These are phyloP conservation scores for Xylaria sp. DNA, from an alignment of 2,329 filamentous ascomycete genomes.

Conservation along the genomic window DNA sequence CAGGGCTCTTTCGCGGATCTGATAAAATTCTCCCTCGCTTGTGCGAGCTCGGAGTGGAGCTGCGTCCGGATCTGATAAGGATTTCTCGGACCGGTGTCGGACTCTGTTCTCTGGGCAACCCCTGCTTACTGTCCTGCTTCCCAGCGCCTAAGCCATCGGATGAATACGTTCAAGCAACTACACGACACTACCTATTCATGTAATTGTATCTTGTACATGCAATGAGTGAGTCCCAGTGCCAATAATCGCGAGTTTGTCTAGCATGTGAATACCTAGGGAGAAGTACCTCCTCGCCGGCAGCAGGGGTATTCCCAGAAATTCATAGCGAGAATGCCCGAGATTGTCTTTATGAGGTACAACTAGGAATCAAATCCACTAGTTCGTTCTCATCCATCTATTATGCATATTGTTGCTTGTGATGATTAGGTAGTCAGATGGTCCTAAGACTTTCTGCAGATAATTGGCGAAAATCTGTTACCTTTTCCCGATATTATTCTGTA, in stretches of 20 bases:
- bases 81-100: constrained; percentile 30
- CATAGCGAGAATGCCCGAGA: too few species aligned
- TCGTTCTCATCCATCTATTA: constrained; percentile 16
- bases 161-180: not conserved
- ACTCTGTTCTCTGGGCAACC: not conserved
- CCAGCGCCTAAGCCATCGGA: not conserved
- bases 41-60: constrained; percentile 13
- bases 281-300: too few species aligned
- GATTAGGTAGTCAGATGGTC: too few species aligned
- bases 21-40: constrained; percentile 30
- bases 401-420: too few species aligned
- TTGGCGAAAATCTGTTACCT: too few species aligned
- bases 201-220: not conserved
- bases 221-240: not conserved
- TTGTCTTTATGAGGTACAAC: too few species aligned
- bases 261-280: too few species aligned
- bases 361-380: not conserved
- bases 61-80: constrained; percentile 32
- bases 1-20: constrained; percentile 27
- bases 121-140: not conserved
- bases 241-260: not conserved
- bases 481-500: too few species aligned
- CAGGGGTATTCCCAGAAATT: not conserved
- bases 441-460: too few species aligned
- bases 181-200: not conserved